Conservation (phyloP, 2,329 filamentous ascomycete species). For the Talaromyces sp. region DNA sequence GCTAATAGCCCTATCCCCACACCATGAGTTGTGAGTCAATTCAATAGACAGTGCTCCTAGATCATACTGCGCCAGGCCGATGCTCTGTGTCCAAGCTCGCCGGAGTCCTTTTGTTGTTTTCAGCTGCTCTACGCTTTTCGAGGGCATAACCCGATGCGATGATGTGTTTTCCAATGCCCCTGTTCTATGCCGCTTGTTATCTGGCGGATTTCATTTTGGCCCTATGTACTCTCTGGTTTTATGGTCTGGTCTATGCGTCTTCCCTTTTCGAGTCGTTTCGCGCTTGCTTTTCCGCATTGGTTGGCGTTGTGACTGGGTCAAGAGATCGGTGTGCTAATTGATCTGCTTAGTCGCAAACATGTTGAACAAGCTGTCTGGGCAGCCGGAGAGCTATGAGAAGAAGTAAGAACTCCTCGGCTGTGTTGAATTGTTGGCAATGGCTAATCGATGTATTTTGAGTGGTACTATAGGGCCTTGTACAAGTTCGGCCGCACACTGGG, state of each 20-base stretch:
- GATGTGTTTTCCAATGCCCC: slow-evolving; percentile 8
- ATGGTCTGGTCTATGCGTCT: slow-evolving; percentile 4
- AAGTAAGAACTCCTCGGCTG: slow-evolving; percentile 64
- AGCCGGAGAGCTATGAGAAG: slow-evolving; percentile 98
- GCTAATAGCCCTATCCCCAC: slow-evolving; percentile 20
- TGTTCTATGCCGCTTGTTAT: slow-evolving; percentile 7
- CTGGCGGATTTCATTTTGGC: slow-evolving; percentile 9
- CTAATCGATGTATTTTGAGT: slow-evolving; percentile 1
- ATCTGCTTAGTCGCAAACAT: slow-evolving; percentile 73
- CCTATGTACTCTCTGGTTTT: background rate
- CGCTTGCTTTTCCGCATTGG: background rate
- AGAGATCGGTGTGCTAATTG: slow-evolving; percentile 11
- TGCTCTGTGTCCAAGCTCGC: background rate
- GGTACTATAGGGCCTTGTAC: slow-evolving; percentile 71
- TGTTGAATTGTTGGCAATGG: background rate
- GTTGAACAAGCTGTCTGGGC: slow-evolving; percentile 93
- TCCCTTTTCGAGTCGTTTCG: background rate
- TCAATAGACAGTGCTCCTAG: slow-evolving; percentile 7
- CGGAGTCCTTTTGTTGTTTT: background rate
- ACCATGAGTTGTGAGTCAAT: slow-evolving; percentile 32
- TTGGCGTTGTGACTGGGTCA: background rate
- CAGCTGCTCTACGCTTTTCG: too few species aligned
- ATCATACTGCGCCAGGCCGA: background rate
- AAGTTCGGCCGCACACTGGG: slow-evolving; percentile 90
- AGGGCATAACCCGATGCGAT: too few species aligned